A percentile compares a stretch with the other conserved stretches of the same genome.
Conservation (phyloP, 1,284 basidiomycete genomes). For the Meira nashicola region DNA sequence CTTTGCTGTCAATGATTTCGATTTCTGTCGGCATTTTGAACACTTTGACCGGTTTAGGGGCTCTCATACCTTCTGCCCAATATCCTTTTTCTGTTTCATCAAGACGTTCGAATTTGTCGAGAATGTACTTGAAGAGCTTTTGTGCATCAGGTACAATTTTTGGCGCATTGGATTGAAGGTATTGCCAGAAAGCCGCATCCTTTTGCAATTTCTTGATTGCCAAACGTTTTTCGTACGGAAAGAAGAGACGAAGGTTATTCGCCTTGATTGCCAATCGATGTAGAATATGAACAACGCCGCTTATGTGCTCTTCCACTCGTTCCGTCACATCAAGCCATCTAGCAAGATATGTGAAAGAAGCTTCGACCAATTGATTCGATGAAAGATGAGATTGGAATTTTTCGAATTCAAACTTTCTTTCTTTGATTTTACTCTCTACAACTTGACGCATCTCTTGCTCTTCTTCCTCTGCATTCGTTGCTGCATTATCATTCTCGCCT, state of each 20-base stretch:
- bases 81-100: constrained; percentile 33
- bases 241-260: constrained; percentile 35
- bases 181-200: neutral
- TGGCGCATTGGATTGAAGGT: constrained; percentile 12
- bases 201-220: constrained; percentile 24
- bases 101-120: constrained; percentile 43
- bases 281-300: constrained; percentile 39
- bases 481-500: constrained; percentile 12
- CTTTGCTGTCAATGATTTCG: constrained; percentile 30
- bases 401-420: constrained; percentile 46
- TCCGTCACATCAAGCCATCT: constrained; percentile 25
- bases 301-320: constrained; percentile 33
- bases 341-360: constrained; percentile 37
- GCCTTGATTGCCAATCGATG: constrained; percentile 47
- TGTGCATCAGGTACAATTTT: constrained; percentile 22
- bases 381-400: constrained; percentile 45
- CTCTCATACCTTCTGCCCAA: constrained; percentile 33
- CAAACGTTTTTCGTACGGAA: constrained; percentile 24
- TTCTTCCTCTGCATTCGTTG: constrained; percentile 26
- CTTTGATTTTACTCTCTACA: constrained; percentile 18
- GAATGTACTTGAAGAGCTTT: constrained; percentile 39
- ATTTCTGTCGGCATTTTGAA: constrained; percentile 37
- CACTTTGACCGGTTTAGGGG: constrained; percentile 29
- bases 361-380: constrained; percentile 36
- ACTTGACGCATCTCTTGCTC: constrained; percentile 18